Percentiles rank a stretch among this genome's conserved stretches.
Conservation (phyloP, 371 early-diverging fungal genomes). For the Mortierella sp. region DNA sequence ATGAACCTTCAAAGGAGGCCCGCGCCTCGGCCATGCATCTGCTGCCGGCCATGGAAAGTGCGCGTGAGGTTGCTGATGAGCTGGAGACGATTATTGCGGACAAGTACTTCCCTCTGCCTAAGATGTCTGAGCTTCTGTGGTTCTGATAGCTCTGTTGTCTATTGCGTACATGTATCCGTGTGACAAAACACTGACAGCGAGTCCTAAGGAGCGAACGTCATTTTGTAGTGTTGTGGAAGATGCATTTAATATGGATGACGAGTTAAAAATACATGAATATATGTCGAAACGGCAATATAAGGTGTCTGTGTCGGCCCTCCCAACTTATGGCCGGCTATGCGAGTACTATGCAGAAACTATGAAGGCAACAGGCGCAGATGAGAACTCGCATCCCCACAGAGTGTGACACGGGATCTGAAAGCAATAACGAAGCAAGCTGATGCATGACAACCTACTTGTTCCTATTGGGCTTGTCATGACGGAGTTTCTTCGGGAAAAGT, state of each 20-base stretch:
- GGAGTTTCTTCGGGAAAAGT: conserved; percentile 45
- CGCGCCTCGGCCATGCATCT: conserved; percentile 68
- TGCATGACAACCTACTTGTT: conserved; percentile 36
- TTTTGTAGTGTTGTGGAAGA: too few species aligned
- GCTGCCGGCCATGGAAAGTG: conserved; percentile 75
- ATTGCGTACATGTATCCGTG: too few species aligned
- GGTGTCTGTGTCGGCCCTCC: too few species aligned
- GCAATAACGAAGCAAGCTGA: too few species aligned
- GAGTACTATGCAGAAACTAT: conserved; percentile 29
- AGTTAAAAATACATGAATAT: too few species aligned
- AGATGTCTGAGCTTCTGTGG: conserved; percentile 92
- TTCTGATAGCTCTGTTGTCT: conserved; percentile 16
- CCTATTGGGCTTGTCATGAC: conserved; percentile 52
- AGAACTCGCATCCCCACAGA: neutral
- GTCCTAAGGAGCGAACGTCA: too few species aligned
- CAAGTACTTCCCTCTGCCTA: conserved; percentile 95
- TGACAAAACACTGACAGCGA: too few species aligned
- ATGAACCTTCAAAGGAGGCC: conserved; percentile 70
- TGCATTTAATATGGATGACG: too few species aligned
- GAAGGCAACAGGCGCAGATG: neutral
- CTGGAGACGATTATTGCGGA: conserved; percentile 86
- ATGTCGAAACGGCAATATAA: too few species aligned
- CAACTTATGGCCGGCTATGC: too few species aligned
- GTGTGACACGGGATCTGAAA: neutral
- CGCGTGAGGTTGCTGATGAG: conserved; percentile 79